Evolutionary conservation across 2,329 filamentous ascomycete genomes (phyloP).

Genomic region (Xylaria sp.): DNA sequence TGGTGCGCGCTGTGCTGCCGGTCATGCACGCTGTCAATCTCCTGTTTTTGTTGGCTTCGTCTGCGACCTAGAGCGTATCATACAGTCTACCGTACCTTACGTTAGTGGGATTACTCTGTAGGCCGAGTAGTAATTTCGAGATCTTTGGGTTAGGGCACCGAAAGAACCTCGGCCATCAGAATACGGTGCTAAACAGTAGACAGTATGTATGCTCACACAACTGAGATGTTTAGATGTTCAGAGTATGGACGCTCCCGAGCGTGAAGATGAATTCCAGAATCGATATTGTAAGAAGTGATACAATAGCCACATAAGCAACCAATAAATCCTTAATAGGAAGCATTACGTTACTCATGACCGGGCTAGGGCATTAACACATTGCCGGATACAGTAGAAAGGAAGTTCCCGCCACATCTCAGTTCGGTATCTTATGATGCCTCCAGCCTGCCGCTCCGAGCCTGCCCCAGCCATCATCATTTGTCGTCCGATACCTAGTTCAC

Average conservation of each 20-base stretch:
- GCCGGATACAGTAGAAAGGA: conserved; percentile 18
- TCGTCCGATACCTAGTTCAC: background rate
- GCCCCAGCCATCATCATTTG: conserved; percentile 8
- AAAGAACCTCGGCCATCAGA: conserved; percentile 7
- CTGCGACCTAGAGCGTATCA: conserved; percentile 37
- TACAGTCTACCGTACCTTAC: conserved; percentile 34
- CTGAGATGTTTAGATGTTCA: background rate
- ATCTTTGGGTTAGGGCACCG: conserved; percentile 18
- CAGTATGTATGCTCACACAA: background rate
- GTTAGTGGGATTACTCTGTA: conserved; percentile 20
- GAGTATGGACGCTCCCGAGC: background rate
- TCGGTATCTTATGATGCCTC: conserved; percentile 2
- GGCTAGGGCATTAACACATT: conserved; percentile 11
- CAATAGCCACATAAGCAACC: background rate
- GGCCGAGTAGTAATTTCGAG: conserved; percentile 26
- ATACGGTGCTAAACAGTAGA: conserved; percentile 12
- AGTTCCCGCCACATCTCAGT: conserved; percentile 23
- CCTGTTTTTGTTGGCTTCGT: conserved; percentile 32
- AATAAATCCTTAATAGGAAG: conserved; percentile 3
- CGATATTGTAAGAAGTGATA: conserved; percentile 10
- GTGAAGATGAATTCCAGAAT: conserved; percentile 1
- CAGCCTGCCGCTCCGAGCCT: conserved; percentile 19
- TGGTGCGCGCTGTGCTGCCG: conserved; percentile 29
- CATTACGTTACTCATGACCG: background rate
- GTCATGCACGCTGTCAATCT: conserved; percentile 32